A percentile compares a stretch with the other conserved stretches of the same genome.
Conservation (phyloP, 768 basidiomycete species). For the Pleurotus tuoliensis region DNA sequence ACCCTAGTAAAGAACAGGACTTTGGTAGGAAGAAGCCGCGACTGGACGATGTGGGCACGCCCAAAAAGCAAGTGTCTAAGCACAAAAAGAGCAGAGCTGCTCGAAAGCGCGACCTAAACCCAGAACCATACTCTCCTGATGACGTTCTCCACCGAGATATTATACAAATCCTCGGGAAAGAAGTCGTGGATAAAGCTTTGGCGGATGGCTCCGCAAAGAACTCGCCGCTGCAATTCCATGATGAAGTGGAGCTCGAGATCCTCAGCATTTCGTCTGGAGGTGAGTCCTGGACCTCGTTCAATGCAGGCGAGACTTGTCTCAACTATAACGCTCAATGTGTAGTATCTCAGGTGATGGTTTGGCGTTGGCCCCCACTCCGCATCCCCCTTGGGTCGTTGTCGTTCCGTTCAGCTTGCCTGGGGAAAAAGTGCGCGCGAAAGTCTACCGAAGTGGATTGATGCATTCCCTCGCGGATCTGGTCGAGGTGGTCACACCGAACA, state of each 20-base stretch:
- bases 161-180: slow-evolving; percentile 57
- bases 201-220: slow-evolving; percentile 49
- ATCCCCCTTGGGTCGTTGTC: slow-evolving; percentile 74
- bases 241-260: slow-evolving; percentile 67
- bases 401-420: slow-evolving; percentile 84
- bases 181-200: slow-evolving; percentile 46
- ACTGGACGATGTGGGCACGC: slow-evolving; percentile 6
- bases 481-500: slow-evolving; percentile 59
- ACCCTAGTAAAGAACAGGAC: slow-evolving; percentile 17
- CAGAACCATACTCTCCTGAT: slow-evolving; percentile 65
- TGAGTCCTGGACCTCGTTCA: slow-evolving; percentile 21
- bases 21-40: slow-evolving; percentile 25
- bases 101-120: slow-evolving; percentile 14
- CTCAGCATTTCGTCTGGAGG: slow-evolving; percentile 62
- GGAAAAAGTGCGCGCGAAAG: slow-evolving; percentile 68
- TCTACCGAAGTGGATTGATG: slow-evolving; percentile 68
- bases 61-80: neutral
- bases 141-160: slow-evolving; percentile 79
- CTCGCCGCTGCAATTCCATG: slow-evolving; percentile 53
- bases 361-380: slow-evolving; percentile 42
- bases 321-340: slow-evolving; percentile 2
- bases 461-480: slow-evolving; percentile 78
- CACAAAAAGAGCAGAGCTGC: neutral
- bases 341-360: slow-evolving; percentile 58
- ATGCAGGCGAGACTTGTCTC: neutral